Base-by-base conservation (phyloP, 495 filamentous ascomycete species). In the Podospora sp. region DNA sequence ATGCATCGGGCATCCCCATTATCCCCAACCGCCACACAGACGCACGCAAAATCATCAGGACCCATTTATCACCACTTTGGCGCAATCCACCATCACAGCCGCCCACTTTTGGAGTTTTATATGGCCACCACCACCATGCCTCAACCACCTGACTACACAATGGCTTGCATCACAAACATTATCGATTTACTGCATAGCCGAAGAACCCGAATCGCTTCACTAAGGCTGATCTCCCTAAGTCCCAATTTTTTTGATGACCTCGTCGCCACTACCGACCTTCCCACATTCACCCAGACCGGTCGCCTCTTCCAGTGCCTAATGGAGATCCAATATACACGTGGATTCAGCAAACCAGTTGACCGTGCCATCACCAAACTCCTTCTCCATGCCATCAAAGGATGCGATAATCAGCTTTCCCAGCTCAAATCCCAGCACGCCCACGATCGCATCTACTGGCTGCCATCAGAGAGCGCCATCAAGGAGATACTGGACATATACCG, bases 331-430 rank as follows among this genome's bases (percentile, higher is more conserved):
- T 62, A 62, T 40, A 25, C 22, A 9, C 24, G 60, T 12, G 24
- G 60, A 29, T 62, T 62, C 36, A 62, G 60, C 60, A 62, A 62
- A 21, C 60, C 60, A 1, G 60, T 62, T 2, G 60, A 62, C 36
- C 35, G 40, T 18, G 60, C 60, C 21, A 18, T 62, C 60, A 50
- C 36, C 60, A 62, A 50, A 6, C 60, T 62, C 20, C 60, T 62
- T 8, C 60, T 62, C 7, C 60, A 62, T 25, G 9, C 40, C 12
- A 51, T 21, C 12, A 26, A 46, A 9, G 60, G 60, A 6, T 62
- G 60, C 36, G 60, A 50, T 8, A 27, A 8, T 1, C 60, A 24
- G 11, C 11, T 25, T 1, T 21, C 40, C 4, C 33, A 20, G 14
- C 40, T 24, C 35, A 29, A 25, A 12, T 40, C 60, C 20, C 60